These are phyloP conservation scores for Tuber aestivum DNA, from an alignment of 495 filamentous ascomycete species.

Conservation along the genomic window DNA sequence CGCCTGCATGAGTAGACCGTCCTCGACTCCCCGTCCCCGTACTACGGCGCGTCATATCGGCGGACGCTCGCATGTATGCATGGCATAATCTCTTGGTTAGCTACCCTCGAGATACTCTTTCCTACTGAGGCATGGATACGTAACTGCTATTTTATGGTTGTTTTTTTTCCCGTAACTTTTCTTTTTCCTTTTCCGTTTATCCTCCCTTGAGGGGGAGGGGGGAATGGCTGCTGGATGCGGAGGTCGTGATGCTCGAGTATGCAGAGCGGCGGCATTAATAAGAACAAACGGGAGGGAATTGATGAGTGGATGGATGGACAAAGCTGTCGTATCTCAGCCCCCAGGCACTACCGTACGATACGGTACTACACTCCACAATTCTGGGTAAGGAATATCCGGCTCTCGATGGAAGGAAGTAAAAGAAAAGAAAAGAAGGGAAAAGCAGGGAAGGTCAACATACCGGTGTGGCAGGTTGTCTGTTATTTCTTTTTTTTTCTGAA, in stretches of 20 bases:
- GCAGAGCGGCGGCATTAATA: constrained; percentile 1
- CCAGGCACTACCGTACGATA: background rate
- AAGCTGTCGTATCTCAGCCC: background rate
- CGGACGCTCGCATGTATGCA: background rate
- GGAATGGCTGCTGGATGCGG: background rate
- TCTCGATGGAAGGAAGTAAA: background rate
- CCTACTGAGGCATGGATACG: background rate
- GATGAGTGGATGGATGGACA: background rate
- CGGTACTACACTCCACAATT: background rate
- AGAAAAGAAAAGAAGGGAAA: background rate
- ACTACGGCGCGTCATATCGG: background rate
- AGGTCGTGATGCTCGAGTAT: background rate
- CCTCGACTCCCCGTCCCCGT: background rate
- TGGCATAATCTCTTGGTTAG: background rate
- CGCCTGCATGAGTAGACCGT: background rate
- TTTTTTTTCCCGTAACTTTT: background rate
- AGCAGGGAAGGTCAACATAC: background rate
- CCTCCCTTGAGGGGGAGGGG: background rate
- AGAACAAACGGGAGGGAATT: background rate
- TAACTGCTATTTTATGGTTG: background rate
- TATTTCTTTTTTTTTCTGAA: background rate
- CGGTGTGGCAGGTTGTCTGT: background rate
- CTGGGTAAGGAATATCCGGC: background rate
- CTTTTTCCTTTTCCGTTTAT: background rate
- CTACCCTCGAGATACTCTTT: background rate